Base-by-base conservation (phyloP, 2,329 filamentous ascomycete species). In the Aspergillus proliferans region DNA sequence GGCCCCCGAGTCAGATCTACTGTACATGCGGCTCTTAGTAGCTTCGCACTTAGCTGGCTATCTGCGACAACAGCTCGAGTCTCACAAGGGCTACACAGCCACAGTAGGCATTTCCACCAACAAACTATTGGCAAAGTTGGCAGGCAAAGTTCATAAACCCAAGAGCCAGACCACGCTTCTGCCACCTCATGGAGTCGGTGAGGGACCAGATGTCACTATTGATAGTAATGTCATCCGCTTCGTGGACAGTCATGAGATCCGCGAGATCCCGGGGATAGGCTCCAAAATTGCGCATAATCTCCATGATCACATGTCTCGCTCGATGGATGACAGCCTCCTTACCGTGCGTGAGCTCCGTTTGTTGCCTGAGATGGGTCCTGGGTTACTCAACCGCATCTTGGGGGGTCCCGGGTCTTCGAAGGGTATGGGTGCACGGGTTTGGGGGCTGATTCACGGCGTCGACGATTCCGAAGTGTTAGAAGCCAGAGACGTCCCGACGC, bases 61-160 rank as follows among this genome's bases (percentile, higher is more conserved):
- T 63, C 68, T 97, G 22, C 84, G 92, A 10, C 72, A 78, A 48
- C 80, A 81, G 60, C 74, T 97, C 9, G 87, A 94, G 60, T 75
- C 83, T 42, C 77, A 88, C 42, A 85, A 84, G 60, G 88, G 89
- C 1, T 95, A 92, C 69, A 95, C 90, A 0, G 86, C 86, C 24
- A 92, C 91, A 1, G 90, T 88, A 39, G 92, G 92, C 3, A 83
- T 97, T 19, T 86, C 90, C 2, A 94, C 88, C 0, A 92, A 86
- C 61, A 97, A 97, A 68, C 69, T 92, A 4, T 75, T 95, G 9
- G 83, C 87, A 50, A 97, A 97, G 68, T 77, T 97, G 12, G 87
- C 84, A 8, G 92, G 92, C 10, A 87, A 83, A 65, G 75, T 85
- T 50, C 83, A 96, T 65, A 97, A 97, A 70, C 92, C 92, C 1